phyloP scores from a whole-genome alignment of 2,329 filamentous ascomycete genomes.

The Davidsoniella neocaledoniae region DNA sequence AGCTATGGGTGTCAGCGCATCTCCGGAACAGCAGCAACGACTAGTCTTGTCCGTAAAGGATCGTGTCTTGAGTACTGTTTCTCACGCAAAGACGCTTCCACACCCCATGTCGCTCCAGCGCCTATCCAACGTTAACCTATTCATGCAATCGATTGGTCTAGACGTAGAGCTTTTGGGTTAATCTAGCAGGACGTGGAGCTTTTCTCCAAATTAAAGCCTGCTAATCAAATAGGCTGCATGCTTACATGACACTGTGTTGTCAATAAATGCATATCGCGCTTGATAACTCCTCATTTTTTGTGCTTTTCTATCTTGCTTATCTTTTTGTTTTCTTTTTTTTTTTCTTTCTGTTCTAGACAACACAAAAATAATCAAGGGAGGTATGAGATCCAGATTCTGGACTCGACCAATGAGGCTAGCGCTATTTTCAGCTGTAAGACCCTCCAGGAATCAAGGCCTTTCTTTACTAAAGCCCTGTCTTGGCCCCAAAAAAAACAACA shows the following conservation, averaged over 20 bases:
- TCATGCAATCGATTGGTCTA: constrained; percentile 97
- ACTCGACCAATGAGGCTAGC: constrained; percentile 3
- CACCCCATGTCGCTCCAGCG: constrained; percentile 70
- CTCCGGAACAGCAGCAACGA: constrained; percentile 84
- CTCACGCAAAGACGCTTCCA: constrained; percentile 75
- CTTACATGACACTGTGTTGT: too few species aligned
- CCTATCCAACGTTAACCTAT: constrained; percentile 84
- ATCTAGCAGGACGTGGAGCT: background rate
- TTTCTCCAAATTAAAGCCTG: background rate
- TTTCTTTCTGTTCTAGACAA: constrained; percentile 1
- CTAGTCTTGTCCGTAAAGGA: constrained; percentile 95
- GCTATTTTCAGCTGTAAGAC: constrained; percentile 13
- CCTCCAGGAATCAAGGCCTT: constrained; percentile 7
- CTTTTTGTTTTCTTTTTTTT: constrained; percentile 3
- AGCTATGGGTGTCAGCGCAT: constrained; percentile 83
- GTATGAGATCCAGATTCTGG: background rate
- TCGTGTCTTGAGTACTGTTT: constrained; percentile 88
- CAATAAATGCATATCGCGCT: background rate
- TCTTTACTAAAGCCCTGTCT: constrained; percentile 11
- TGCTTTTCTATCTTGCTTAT: constrained; percentile 1
- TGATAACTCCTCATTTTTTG: background rate
- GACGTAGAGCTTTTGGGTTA: constrained; percentile 59
- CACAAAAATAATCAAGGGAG: background rate
- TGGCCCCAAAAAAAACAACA: background rate
- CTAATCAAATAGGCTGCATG: background rate